Conservation (phyloP, 768 basidiomycete genomes). For the Candolleomyces eurysporus region DNA sequence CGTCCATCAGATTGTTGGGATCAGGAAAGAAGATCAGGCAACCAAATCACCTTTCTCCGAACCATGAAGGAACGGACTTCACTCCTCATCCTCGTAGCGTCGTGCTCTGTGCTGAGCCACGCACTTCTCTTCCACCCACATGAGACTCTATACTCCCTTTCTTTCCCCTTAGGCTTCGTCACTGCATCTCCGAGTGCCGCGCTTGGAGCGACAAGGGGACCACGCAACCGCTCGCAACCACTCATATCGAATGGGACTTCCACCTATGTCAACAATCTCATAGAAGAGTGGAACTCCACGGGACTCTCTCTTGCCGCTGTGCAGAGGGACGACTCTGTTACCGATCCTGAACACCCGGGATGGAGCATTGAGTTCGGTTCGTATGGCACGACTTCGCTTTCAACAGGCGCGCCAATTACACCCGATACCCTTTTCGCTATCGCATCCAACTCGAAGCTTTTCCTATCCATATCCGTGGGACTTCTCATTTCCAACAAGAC, state of each 20-base stretch:
- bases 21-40: no score
- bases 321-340: slow-evolving; percentile 15
- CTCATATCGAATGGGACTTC: slow-evolving; percentile 25
- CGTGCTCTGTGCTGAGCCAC: no score
- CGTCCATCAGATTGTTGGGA: no score
- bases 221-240: neutral
- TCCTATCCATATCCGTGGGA: slow-evolving; percentile 36
- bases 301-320: slow-evolving; percentile 41
- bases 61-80: no score
- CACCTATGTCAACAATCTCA: slow-evolving; percentile 22
- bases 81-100: no score
- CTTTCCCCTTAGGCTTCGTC: no score
- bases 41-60: no score
- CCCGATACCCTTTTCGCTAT: slow-evolving; percentile 45
- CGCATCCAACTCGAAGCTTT: slow-evolving; percentile 44
- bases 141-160: no score
- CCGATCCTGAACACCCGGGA: slow-evolving; percentile 23
- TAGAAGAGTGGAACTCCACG: slow-evolving; percentile 36
- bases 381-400: slow-evolving; percentile 25
- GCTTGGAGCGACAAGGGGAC: no score
- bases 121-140: no score
- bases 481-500: slow-evolving; percentile 38
- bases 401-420: slow-evolving; percentile 31
- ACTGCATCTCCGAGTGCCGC: no score
- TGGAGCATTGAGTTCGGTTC: slow-evolving; percentile 39